phyloP scores from a whole-genome alignment of 768 basidiomycete species.

The Boletus rubroflammeus region DNA sequence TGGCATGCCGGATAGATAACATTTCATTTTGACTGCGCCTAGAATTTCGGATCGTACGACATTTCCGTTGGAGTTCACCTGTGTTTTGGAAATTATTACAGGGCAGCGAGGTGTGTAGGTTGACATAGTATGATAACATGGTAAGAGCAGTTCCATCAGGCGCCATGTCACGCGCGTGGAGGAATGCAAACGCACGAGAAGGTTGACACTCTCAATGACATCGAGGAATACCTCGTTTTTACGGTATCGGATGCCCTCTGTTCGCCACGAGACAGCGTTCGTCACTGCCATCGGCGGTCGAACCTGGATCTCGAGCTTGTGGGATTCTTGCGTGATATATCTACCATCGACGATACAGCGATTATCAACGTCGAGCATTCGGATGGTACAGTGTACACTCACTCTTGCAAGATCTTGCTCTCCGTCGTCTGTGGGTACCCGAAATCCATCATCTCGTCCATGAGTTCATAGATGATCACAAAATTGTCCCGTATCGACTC shows the following conservation, averaged over 20 bases:
- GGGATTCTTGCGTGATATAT: slow-evolving; percentile 97
- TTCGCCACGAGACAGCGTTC: slow-evolving; percentile 97
- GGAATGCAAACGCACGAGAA: slow-evolving; percentile 59
- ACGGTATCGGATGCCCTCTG: slow-evolving; percentile 93
- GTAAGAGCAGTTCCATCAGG: neutral
- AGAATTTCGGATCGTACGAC: slow-evolving; percentile 97
- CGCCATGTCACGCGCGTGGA: neutral
- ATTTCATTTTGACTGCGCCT: slow-evolving; percentile 99
- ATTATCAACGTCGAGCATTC: neutral
- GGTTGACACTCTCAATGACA: slow-evolving; percentile 95
- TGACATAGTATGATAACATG: neutral
- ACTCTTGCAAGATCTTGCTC: slow-evolving; percentile 98
- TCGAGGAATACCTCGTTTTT: slow-evolving; percentile 99
- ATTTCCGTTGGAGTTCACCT: slow-evolving; percentile 97
- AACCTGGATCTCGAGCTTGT: slow-evolving; percentile 92
- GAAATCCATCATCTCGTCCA: slow-evolving; percentile 99
- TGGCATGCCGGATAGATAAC: slow-evolving; percentile 99
- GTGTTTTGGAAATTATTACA: neutral
- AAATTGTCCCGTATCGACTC: slow-evolving; percentile 99
- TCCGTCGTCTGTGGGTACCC: slow-evolving; percentile 99
- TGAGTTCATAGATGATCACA: slow-evolving; percentile 96
- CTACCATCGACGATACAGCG: slow-evolving; percentile 33
- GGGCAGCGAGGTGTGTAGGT: neutral
- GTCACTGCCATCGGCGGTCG: slow-evolving; percentile 96
- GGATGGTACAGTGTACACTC: slow-evolving; percentile 24